Evolutionary conservation across 495 filamentous ascomycete genomes (phyloP), one percentile per base, ranked within the genome.

Genomic region (Tuber melanosporum): DNA sequence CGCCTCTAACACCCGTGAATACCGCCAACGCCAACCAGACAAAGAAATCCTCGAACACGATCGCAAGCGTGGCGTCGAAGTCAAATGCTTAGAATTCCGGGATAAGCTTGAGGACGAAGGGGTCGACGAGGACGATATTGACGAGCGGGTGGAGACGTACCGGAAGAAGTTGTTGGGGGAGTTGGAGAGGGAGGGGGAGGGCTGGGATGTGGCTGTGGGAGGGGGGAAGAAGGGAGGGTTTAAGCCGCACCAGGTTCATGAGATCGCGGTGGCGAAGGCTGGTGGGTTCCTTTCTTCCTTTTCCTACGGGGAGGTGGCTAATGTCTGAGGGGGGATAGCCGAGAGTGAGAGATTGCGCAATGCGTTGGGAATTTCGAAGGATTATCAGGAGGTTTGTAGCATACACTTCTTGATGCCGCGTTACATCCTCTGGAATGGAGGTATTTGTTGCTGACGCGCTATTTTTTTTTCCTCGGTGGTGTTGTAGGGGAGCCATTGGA

Each of bases 201-300:
- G 32, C 32, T 32, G 32, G 32, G 83, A 82, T 19, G 75, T 78
- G 14, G 76, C 73, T 83, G 78, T 22, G 83, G 82, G 26, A 26
- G 84, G 78, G 20, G 82, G 81, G 22, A 62, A 10, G 52, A 62
- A 3, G n/a, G 83, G 84, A 52, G 88, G 86, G 44, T 86, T 97
- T 70, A 99, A 98, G 86, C 86, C 89, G 76, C 94, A 98, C 86
- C 93, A 97, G 85, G 94, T 98, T 41, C 95, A 99, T 88, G 95
- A 98, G 85, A 85, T 97, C 81, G 95, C 95, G 41, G 91, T 94
- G 83, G 95, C 94, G 74, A 99, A 99, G 90, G 94, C 97, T 82
- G 77, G 79, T 83, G 73, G 66, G 80, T 77, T 66, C 17, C n/a
- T 1, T 41, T 71, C n/a, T 47, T 36, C 4, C 57, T 47, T 74